A percentile compares a stretch with the other conserved stretches of the same genome.
phyloP scores from a whole-genome alignment of 495 filamentous ascomycete genomes.

The Tuber magnatum region DNA sequence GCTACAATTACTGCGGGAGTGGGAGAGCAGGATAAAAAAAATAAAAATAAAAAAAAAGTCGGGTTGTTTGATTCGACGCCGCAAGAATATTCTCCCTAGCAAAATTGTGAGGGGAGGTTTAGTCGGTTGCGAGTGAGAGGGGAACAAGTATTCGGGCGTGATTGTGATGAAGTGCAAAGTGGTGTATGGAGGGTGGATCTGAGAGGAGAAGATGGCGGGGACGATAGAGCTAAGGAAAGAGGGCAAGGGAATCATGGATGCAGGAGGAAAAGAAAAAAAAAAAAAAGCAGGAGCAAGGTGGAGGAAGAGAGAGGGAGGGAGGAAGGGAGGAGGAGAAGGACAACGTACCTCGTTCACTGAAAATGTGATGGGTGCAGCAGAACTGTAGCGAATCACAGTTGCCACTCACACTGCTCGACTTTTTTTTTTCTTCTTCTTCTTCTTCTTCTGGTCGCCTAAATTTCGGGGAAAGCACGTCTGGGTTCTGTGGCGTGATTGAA shows the following conservation, averaged over 20 bases:
- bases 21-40: constrained; percentile 13
- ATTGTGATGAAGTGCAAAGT: background rate
- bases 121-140: constrained; percentile 33
- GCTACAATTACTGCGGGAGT: constrained; percentile 25
- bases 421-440: constrained; percentile 7
- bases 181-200: constrained; percentile 3
- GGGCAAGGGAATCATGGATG: constrained; percentile 28
- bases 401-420: constrained; percentile 6
- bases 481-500: background rate
- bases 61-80: constrained; percentile 12
- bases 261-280: too few relatives aligned
- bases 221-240: constrained; percentile 22
- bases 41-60: too few relatives aligned
- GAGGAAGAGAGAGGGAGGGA: constrained; percentile 11
- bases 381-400: background rate
- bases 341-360: constrained; percentile 20
- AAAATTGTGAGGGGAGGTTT: background rate
- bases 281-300: constrained; percentile 18
- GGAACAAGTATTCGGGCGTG: constrained; percentile 35
- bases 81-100: background rate
- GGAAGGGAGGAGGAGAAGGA: constrained; percentile 18
- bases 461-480: constrained; percentile 8
- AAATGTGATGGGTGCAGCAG: background rate
- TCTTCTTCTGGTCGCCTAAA: constrained; percentile 6
- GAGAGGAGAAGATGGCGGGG: background rate